Conservation (phyloP, 345 rosid genomes). For the Eucalyptus sp. region DNA sequence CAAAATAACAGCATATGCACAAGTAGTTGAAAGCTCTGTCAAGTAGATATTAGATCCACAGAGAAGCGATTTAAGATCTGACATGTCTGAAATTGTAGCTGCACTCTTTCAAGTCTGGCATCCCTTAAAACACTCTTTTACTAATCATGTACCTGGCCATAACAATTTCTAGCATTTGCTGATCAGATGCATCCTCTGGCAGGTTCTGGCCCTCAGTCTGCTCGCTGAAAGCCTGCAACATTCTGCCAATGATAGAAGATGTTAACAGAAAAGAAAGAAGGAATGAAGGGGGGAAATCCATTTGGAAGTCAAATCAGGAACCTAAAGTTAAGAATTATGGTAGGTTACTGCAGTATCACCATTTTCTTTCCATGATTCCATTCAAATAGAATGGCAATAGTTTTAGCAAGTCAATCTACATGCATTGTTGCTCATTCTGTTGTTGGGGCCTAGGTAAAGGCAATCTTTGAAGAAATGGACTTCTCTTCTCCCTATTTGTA, state of each 20-base stretch:
- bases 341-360: neutral
- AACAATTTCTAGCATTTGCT: slow-evolving; percentile 85
- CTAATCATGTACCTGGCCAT: slow-evolving; percentile 50
- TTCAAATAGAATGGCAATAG: neutral
- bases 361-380: neutral
- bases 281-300: neutral
- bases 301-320: neutral
- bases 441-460: neutral
- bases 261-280: neutral
- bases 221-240: slow-evolving; percentile 81
- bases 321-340: neutral
- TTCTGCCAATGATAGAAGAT: slow-evolving; percentile 36
- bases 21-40: neutral
- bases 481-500: neutral
- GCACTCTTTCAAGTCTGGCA: neutral
- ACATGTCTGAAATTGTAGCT: neutral
- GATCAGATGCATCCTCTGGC: slow-evolving; percentile 75
- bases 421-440: neutral
- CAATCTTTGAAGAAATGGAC: neutral
- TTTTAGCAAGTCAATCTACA: neutral
- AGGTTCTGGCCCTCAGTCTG: slow-evolving; percentile 63
- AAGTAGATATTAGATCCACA: neutral
- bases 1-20: neutral
- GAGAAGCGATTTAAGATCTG: neutral
- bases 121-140: neutral